Conservation (phyloP, 495 filamentous ascomycete species). For the Hypoxylon lienhwacheense region DNA sequence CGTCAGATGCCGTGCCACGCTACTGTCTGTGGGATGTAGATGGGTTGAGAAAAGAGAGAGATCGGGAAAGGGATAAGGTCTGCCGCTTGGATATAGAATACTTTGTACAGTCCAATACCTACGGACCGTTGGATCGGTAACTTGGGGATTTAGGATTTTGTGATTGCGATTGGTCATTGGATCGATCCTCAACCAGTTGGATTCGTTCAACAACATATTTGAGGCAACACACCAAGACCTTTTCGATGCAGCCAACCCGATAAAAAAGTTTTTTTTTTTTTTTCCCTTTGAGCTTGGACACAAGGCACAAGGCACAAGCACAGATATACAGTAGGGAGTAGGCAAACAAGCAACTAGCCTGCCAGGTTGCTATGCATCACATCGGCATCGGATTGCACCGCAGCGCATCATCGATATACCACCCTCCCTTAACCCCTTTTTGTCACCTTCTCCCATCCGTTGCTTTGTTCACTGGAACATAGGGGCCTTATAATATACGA, state of each 20-base stretch:
- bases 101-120: too few relatives aligned
- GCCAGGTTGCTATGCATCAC: slow-evolving; percentile 8
- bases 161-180: slow-evolving; percentile 37
- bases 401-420: slow-evolving; percentile 17
- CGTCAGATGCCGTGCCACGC: slow-evolving; percentile 37
- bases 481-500: too few relatives aligned
- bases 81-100: slow-evolving; percentile 14
- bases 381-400: slow-evolving; percentile 14
- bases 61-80: slow-evolving; percentile 8
- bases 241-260: slow-evolving; percentile 31
- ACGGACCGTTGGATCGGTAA: slow-evolving; percentile 34
- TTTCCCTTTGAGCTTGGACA: background rate
- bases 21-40: background rate
- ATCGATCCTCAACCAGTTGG: slow-evolving; percentile 37
- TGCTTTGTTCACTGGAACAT: slow-evolving; percentile 12
- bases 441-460: slow-evolving; percentile 6
- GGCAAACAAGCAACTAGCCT: slow-evolving; percentile 21
- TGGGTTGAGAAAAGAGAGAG: background rate
- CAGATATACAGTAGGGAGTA: too few relatives aligned
- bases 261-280: slow-evolving; percentile 19
- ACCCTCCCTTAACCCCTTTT: background rate
- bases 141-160: slow-evolving; percentile 27
- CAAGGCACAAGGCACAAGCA: background rate
- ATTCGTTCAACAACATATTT: slow-evolving; percentile 29
- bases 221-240: slow-evolving; percentile 35